Base-by-base conservation (phyloP, 2,329 filamentous ascomycete genomes). In the Chaetomiaceae sp. region DNA sequence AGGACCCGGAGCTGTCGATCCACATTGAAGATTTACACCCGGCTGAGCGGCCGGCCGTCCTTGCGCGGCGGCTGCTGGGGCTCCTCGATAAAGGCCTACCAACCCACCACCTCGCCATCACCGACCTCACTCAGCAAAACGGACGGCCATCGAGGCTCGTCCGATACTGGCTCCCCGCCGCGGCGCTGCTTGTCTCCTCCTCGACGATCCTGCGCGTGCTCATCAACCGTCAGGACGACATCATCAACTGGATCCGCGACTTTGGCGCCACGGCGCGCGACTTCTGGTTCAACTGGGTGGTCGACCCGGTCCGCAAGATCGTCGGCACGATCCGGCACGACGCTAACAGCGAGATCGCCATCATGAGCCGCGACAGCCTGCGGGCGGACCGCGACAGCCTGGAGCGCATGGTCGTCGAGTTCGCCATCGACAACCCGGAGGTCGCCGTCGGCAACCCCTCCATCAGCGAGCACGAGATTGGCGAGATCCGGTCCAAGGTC, bases 391-490 rank as follows among this genome's bases (percentile, higher is more conserved):
- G 89, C 27, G 89, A 90, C 48, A 96, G 90, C 63, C 73, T 99
- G 27, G 92, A 99, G 68, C 85, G 93, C 42, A 99, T 99, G 93
- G 95, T 99, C 4, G 86, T 99, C 33, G 93, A 97, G 60, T 99
- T 99, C 71, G 88, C 91, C 4, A 73, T 85, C 9, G 90, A 96
- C 60, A 89, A 90, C 62, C 87, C 89, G 1, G 76, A 81, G 47
- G 77, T 82, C 23, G 71, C 76, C 25, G 73, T 74, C 8, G 74
- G 73, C 1, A 65, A 62, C 1, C 59, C 74, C 5, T 68, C 77
- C 6, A 71, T 91, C 30, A 83, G 76, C 5, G 83, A 91, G 7
- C 67, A 74, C 2, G 82, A 96, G 61, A 82, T 96, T 27, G 75
- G 80, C 8, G 78, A 86, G 10, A 86, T 99, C 57, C 79, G 87